Conservation (phyloP, 176 grass and related monocot genomes). For the Puccinellia tenuiflora region DNA sequence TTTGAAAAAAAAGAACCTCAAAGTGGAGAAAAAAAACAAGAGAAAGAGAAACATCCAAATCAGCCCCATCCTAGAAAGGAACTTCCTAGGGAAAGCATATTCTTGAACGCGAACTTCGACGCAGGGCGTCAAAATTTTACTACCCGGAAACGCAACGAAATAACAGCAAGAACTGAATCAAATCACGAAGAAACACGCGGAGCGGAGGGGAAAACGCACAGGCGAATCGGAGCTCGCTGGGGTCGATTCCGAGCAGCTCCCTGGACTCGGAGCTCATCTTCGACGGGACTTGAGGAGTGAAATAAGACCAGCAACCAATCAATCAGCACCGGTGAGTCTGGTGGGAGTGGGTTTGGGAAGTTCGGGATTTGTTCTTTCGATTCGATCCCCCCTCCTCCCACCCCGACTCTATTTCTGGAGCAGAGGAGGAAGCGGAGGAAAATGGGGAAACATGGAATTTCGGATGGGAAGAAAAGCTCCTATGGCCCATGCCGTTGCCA, state of each 20-base stretch:
- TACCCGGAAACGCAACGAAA: neutral
- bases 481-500: neutral
- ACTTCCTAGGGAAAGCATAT: neutral
- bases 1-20: neutral
- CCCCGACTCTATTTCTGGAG: constrained; percentile 6
- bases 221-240: constrained; percentile 60
- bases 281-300: neutral
- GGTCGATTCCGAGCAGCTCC: constrained; percentile 68
- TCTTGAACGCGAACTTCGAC: neutral
- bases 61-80: neutral
- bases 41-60: constrained; percentile 1
- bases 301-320: neutral
- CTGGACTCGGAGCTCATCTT: constrained; percentile 48
- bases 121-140: neutral
- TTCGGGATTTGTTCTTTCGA: neutral
- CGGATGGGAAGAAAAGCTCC: neutral
- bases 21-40: neutral
- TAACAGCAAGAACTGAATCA: neutral
- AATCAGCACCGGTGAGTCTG: neutral
- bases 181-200: neutral
- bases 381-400: neutral
- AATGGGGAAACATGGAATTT: neutral
- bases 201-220: constrained; percentile 25
- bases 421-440: constrained; percentile 30
- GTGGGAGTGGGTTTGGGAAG: neutral